phyloP scores from a whole-genome alignment of 2,329 filamentous ascomycete genomes.

The Nothomitra cinnamomea region DNA sequence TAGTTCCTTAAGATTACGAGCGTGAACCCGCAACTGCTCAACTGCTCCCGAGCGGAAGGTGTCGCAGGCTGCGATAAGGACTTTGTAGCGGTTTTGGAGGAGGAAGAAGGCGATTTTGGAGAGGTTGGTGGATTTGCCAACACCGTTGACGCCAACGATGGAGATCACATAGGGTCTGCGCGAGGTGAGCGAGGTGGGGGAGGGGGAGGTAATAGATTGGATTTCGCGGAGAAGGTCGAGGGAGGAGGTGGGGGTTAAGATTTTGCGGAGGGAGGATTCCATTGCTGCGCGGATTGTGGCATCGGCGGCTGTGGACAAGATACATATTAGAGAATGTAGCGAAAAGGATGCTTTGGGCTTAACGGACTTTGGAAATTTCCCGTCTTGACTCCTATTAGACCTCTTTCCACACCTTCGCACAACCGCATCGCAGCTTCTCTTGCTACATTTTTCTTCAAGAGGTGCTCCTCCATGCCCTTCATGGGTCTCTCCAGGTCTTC shows the following conservation, averaged over 20 bases:
- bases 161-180: constrained; percentile 88
- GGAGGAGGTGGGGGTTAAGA: constrained; percentile 87
- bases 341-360: not conserved
- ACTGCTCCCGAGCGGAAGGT: constrained; percentile 96
- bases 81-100: constrained; percentile 89
- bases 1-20: constrained; percentile 81
- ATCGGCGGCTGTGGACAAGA: constrained; percentile 43
- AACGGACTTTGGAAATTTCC: constrained; percentile 61
- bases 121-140: constrained; percentile 94
- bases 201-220: constrained; percentile 53
- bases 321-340: constrained; percentile 13
- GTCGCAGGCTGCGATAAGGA: constrained; percentile 85
- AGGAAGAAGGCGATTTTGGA: constrained; percentile 98
- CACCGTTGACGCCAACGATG: constrained; percentile 94
- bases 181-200: constrained; percentile 42
- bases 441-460: constrained; percentile 90
- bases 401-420: constrained; percentile 79
- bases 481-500: constrained; percentile 82
- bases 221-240: constrained; percentile 91
- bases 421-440: constrained; percentile 82
- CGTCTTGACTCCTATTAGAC: constrained; percentile 80
- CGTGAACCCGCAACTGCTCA: constrained; percentile 90
- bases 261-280: constrained; percentile 83
- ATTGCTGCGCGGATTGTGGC: constrained; percentile 70
- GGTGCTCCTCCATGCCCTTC: constrained; percentile 89